phyloP scores from a whole-genome alignment of 345 rosid genomes.

The Cardiospermum halicacabum region DNA sequence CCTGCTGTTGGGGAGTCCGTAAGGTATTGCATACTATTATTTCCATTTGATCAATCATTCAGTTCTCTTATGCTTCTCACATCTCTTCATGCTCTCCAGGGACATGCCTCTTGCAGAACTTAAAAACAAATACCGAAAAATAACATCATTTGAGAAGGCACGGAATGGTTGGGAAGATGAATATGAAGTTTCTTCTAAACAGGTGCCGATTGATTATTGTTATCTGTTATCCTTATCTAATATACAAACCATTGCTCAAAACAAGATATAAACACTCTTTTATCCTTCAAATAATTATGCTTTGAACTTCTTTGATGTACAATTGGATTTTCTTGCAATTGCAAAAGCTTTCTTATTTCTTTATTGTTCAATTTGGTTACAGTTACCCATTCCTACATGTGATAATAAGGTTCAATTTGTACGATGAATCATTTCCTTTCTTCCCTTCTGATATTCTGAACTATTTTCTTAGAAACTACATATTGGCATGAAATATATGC shows the following conservation, averaged over 20 bases:
- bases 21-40: slow-evolving; percentile 43
- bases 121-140: slow-evolving; percentile 74
- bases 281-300: neutral
- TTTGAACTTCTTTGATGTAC: neutral
- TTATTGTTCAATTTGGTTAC: neutral
- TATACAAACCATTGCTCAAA: neutral
- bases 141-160: slow-evolving; percentile 73
- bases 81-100: slow-evolving; percentile 32
- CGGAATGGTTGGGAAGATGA: slow-evolving; percentile 91
- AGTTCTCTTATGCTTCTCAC: slow-evolving; percentile 1
- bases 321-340: neutral
- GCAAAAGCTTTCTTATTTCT: neutral
- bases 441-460: neutral
- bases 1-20: slow-evolving; percentile 95
- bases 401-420: neutral
- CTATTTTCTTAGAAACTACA: neutral
- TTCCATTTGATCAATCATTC: slow-evolving; percentile 12
- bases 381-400: neutral
- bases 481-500: neutral
- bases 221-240: neutral
- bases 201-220: too few relatives aligned
- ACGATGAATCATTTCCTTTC: neutral
- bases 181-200: slow-evolving; percentile 87
- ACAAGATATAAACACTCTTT: too few relatives aligned
- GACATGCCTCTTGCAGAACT: slow-evolving; percentile 83